Evolutionary conservation across 2,329 filamentous ascomycete species (phyloP).

Genomic region (Orbilia blumenaviensis): DNA sequence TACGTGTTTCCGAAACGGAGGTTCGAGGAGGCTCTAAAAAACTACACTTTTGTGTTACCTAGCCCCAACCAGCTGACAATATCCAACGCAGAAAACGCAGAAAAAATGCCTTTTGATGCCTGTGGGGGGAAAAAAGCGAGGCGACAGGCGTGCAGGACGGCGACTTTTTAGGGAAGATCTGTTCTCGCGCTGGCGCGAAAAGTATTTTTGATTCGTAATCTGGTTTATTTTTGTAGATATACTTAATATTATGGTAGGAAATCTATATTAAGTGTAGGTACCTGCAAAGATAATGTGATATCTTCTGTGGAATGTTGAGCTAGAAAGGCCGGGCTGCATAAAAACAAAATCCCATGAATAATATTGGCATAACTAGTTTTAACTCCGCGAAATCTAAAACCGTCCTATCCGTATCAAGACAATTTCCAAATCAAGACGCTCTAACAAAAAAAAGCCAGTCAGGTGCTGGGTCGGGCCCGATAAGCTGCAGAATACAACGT

Average conservation of each 20-base stretch:
- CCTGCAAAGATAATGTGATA: no score
- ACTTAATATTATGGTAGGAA: no score
- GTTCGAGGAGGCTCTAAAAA: no score
- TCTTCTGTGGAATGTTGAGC: no score
- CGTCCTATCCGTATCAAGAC: neutral
- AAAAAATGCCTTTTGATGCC: no score
- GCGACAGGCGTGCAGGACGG: slow-evolving; percentile 9
- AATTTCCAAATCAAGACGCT: neutral
- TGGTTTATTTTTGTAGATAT: neutral
- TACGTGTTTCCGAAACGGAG: neutral
- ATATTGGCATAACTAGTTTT: no score
- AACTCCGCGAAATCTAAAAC: neutral
- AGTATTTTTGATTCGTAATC: slow-evolving; percentile 12
- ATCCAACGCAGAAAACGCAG: slow-evolving; percentile 12
- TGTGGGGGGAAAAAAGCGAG: neutral
- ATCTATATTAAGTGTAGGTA: no score
- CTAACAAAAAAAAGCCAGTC: neutral
- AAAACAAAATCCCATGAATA: neutral
- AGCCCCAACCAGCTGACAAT: no score
- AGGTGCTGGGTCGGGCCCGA: slow-evolving; percentile 2
- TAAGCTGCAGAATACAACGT: no score
- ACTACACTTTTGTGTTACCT: slow-evolving; percentile 1
- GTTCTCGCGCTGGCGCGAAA: no score
- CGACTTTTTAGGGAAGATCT: neutral
- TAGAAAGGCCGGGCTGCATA: neutral